Conservation (phyloP, 352 stramenopile species). For the Thraustochytrium striatum region DNA sequence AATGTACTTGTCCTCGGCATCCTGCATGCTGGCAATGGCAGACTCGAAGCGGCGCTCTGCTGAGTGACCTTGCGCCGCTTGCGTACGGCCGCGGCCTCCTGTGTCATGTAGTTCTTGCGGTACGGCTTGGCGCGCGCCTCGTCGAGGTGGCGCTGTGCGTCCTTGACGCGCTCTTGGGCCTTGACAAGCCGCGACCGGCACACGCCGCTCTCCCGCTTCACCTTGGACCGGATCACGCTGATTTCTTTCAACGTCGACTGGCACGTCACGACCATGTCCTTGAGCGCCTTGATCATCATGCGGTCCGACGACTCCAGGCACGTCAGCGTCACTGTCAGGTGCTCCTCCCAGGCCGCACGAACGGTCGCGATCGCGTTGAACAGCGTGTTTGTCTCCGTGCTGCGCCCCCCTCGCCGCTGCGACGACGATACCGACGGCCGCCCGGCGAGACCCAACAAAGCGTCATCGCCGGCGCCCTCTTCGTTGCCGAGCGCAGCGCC, state of each 20-base stretch:
- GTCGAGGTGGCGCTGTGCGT: background rate
- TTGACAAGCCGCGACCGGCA: background rate
- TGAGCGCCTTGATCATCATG: background rate
- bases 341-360: background rate
- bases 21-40: background rate
- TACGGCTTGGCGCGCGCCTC: conserved; percentile 21
- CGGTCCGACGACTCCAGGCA: conserved; percentile 11
- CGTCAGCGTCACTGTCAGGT: background rate
- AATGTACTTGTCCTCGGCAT: conserved; percentile 4
- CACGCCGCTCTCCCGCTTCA: background rate
- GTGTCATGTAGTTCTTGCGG: conserved; percentile 14
- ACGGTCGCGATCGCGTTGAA: conserved; percentile 21
- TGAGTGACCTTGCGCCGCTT: conserved; percentile 26
- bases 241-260: conserved; percentile 14
- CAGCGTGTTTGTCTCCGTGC: background rate
- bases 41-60: background rate
- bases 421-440: background rate
- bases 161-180: background rate
- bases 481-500: background rate
- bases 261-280: conserved; percentile 27
- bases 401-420: background rate
- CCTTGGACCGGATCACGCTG: background rate
- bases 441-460: background rate
- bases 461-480: background rate
- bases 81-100: background rate